Percentiles rank a stretch among this genome's conserved stretches.
Conservation (phyloP, 257 asterid species). For the Anisodus acutangulus region DNA sequence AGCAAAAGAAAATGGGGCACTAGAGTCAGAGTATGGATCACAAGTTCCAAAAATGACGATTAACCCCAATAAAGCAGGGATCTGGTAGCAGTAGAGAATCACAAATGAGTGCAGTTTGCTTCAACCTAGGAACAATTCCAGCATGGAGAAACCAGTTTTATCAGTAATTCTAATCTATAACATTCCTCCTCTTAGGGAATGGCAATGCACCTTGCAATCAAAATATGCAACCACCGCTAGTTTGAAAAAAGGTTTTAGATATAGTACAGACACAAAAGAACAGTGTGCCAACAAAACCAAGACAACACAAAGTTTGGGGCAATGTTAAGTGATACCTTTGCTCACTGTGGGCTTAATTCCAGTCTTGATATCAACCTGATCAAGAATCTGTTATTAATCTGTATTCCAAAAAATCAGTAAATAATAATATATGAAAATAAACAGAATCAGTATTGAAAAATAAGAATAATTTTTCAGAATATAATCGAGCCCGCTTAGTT, state of each 20-base stretch:
- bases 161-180: background rate
- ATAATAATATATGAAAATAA: too few relatives aligned
- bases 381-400: too few relatives aligned
- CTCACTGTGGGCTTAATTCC: slow-evolving; percentile 42
- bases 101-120: background rate
- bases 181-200: background rate
- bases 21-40: background rate
- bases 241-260: background rate
- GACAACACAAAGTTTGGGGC: background rate
- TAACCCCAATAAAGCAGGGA: slow-evolving; percentile 8
- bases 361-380: slow-evolving; percentile 44
- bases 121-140: slow-evolving; percentile 17
- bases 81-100: background rate
- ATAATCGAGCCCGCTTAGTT: too few relatives aligned
- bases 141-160: slow-evolving; percentile 9
- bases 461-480: too few relatives aligned
- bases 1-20: background rate
- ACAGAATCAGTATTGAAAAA: too few relatives aligned
- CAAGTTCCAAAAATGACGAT: background rate
- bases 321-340: slow-evolving; percentile 50
- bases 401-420: too few relatives aligned
- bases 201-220: slow-evolving; percentile 22
- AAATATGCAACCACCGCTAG: background rate
- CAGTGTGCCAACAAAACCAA: background rate
- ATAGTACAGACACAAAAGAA: background rate